Conservation (phyloP, 225 moss, liverwort and hornwort genomes). For the Sphagnum tenellum region DNA sequence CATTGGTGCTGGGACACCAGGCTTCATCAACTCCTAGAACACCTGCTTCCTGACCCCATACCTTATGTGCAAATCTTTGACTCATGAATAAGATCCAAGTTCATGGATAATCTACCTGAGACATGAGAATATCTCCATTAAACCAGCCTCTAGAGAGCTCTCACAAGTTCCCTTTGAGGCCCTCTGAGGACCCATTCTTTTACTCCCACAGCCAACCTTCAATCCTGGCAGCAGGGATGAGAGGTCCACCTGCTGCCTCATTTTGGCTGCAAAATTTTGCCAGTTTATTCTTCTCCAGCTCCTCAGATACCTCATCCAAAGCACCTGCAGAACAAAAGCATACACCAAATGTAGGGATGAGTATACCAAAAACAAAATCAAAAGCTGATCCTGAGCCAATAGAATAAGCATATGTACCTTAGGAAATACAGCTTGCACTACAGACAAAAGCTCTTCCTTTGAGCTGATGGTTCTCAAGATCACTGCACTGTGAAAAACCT, state of each 20-base stretch:
- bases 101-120: not conserved
- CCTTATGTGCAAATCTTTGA: no score
- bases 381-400: not conserved
- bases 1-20: no score
- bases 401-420: not conserved
- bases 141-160: constrained; percentile 39
- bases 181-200: constrained; percentile 31
- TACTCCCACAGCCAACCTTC: constrained; percentile 57
- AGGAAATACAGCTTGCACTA: no score
- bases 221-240: constrained; percentile 56
- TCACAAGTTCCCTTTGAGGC: constrained; percentile 47
- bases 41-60: no score
- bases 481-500: no score
- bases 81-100: no score
- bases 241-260: constrained; percentile 55
- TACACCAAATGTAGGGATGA: not conserved
- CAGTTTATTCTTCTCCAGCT: constrained; percentile 69
- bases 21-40: not conserved
- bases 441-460: no score
- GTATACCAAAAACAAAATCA: no score
- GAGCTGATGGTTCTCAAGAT: no score
- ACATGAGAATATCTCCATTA: constrained; percentile 37
- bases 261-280: constrained; percentile 66
- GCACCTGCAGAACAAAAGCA: constrained; percentile 45
- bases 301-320: constrained; percentile 72